Evolutionary conservation across 1,139 yeast species (phyloP), one percentile per base, ranked within the genome.

Genomic region (Pichia sp.): DNA sequence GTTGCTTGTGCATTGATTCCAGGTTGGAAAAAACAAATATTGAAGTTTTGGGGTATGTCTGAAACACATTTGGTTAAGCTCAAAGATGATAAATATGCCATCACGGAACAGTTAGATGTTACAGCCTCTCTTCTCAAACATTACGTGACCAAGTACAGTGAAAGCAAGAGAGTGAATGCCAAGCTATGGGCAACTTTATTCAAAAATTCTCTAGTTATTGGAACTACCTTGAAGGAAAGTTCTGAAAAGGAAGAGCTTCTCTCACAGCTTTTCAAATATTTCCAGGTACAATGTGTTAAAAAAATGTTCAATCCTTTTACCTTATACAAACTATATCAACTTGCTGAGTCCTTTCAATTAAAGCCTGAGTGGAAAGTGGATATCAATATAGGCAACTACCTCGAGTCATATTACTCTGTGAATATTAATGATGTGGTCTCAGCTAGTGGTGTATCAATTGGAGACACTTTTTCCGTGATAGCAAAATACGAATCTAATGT

Each of bases 401-500:
- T 51, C n/a, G 54, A 51, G 38, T 15, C 3, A 5, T 47, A 32
- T 42, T 49, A 16, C 26, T 42, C 45, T 10, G 5, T 13, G 11
- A 11, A 5, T 3, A 10, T 42, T 43, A 47, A 23, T 10, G 31
- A 19, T 6, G 43, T 29, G 10, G 29, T 40, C 19, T 15, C 30
- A 5, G 23, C 32, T 10, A 11, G 10, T 5, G 44, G 40, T 38
- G 26, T n/a, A 31, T 40, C 54, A 11, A 23, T 51, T 13, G 5
- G 19, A 2, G 50, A 44, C 32, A 31, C 34, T 1, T 8, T 52
- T 13, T 13, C 15, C 8, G 7, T 31, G 5, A 8, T 55, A 4
- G 19, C 51, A 1, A 55, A 45, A 32, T 55, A 45, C 36, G 56
- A 55, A 45, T 48, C 45, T 1, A 41, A 51, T n/a, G 15, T 55